Percentiles rank a stretch among this genome's conserved stretches.
Conservation (phyloP, 176 grass and related monocot genomes). For the Panicum miliaceum region DNA sequence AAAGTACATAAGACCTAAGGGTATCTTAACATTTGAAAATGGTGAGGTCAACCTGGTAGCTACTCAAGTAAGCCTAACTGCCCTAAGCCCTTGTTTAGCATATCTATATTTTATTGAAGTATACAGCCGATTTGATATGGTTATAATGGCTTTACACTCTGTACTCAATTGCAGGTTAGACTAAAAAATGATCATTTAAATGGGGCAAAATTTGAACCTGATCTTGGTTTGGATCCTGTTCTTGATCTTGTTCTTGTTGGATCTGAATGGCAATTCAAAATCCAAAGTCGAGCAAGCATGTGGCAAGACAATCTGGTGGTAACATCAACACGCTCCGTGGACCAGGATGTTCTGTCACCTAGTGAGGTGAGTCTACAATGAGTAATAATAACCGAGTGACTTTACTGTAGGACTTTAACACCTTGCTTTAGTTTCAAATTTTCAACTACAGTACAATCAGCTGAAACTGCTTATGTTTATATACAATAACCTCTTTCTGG, state of each 20-base stretch:
- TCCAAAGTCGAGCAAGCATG: constrained; percentile 93
- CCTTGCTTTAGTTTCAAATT: constrained; percentile 30
- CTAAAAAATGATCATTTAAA: constrained; percentile 96
- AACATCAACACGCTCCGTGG: constrained; percentile 87
- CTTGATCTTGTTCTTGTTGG: constrained; percentile 92
- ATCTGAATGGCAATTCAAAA: constrained; percentile 98
- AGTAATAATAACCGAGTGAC: not conserved
- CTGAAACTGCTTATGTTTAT: not conserved
- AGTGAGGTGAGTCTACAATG: constrained; percentile 62
- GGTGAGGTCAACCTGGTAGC: constrained; percentile 97
- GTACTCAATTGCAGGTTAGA: constrained; percentile 69
- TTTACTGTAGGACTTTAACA: constrained; percentile 19
- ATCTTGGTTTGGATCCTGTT: constrained; percentile 95
- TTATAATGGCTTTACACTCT: constrained; percentile 27
- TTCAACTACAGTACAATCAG: constrained; percentile 10
- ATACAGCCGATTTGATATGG: constrained; percentile 6
- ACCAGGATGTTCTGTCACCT: constrained; percentile 94
- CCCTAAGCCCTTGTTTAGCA: constrained; percentile 24
- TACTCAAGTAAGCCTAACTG: constrained; percentile 72
- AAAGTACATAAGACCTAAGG: constrained; percentile 94
- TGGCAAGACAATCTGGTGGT: constrained; percentile 97
- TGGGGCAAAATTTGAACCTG: constrained; percentile 96
- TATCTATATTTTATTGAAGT: not conserved
- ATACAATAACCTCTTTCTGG: constrained; percentile 6
- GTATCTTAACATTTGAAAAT: constrained; percentile 94